phyloP scores from a whole-genome alignment of 2,329 filamentous ascomycete genomes.

The Cytospora schulzeri region DNA sequence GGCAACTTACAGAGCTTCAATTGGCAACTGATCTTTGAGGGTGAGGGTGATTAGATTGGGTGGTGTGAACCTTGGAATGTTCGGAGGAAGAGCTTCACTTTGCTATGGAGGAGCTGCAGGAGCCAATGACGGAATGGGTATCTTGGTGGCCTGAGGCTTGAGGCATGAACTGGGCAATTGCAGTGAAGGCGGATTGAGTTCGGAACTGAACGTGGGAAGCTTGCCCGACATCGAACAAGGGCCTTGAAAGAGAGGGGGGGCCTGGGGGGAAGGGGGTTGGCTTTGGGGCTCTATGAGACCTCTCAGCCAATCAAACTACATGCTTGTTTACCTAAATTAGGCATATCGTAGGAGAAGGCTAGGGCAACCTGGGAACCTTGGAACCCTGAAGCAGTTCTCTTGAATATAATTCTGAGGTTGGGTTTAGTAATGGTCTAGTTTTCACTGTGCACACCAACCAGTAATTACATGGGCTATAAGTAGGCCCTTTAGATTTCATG shows the following conservation, averaged over 20 bases:
- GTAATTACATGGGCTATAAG: too few species aligned
- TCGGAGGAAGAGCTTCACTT: slow-evolving; percentile 13
- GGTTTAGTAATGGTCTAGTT: too few species aligned
- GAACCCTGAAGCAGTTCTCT: too few species aligned
- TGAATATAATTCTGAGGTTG: too few species aligned
- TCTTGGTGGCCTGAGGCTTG: slow-evolving; percentile 13
- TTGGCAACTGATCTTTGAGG: slow-evolving; percentile 21
- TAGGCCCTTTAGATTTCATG: neutral
- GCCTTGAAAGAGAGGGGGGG: neutral
- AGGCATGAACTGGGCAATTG: slow-evolving; percentile 2
- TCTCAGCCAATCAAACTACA: slow-evolving; percentile 20
- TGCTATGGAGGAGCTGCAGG: slow-evolving; percentile 9
- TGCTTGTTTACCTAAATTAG: neutral
- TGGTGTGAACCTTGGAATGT: slow-evolving; percentile 2
- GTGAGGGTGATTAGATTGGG: slow-evolving; percentile 11
- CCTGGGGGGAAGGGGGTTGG: too few species aligned
- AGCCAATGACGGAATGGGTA: slow-evolving; percentile 26
- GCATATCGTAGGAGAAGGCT: too few species aligned
- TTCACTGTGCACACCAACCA: too few species aligned
- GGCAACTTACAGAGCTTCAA: slow-evolving; percentile 25
- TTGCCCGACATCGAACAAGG: neutral
- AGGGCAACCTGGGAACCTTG: too few species aligned
- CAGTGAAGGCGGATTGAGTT: neutral
- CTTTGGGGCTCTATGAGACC: too few species aligned
- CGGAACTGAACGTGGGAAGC: neutral